Evolutionary conservation across 2,329 filamentous ascomycete species (phyloP), one percentile per base, ranked within the genome.

Genomic region (Chrysosporium queenslandicum): DNA sequence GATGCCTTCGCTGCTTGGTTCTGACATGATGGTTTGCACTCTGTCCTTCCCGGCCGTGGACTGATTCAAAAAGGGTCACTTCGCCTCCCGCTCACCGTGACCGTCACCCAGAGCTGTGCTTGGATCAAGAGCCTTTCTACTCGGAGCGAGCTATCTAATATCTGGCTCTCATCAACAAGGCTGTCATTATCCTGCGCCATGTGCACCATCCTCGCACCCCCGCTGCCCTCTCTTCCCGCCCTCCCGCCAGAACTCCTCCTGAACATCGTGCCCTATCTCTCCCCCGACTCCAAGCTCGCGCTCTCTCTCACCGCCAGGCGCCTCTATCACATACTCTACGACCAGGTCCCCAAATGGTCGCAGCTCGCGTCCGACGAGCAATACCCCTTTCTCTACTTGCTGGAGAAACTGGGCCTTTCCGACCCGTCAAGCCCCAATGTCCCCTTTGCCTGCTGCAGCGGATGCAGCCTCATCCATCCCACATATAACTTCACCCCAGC

Each of bases 371-470:
- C 37, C 12, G 16, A 30, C 16, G 40, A 54, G 5, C 32, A 27
- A 29, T 51, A 50, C 52, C 12, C 27, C 14, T 41, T 50, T 25
- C 47, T 54, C 14, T 36, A 39, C n/a, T 18, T 47, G 34, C 41
- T 54, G 14, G 55, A 56, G 16, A 23, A 29, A 12, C 27, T 47
- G 23, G 34, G 46, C 6, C 42, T 54, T 20, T 21, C 25, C 16
- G 9, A 3, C 3, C 37, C 47, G 23, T 42, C 47, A 14, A 25
- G 34, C 27, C 40, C 42, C 6, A 16, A 23, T n/a, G 18, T 12
- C 8, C 23, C 41, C 3, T 18, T 40, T 6, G 36, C 50, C 7
- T 50, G 32, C 68, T 56, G 55, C 39, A 46, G 48, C 16, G 52
- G 23, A 4, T 56, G 55, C 46, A 37, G 43, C 36, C 8, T 9